phyloP scores from a whole-genome alignment of 768 basidiomycete genomes.

The Lactarius deliciosus region DNA sequence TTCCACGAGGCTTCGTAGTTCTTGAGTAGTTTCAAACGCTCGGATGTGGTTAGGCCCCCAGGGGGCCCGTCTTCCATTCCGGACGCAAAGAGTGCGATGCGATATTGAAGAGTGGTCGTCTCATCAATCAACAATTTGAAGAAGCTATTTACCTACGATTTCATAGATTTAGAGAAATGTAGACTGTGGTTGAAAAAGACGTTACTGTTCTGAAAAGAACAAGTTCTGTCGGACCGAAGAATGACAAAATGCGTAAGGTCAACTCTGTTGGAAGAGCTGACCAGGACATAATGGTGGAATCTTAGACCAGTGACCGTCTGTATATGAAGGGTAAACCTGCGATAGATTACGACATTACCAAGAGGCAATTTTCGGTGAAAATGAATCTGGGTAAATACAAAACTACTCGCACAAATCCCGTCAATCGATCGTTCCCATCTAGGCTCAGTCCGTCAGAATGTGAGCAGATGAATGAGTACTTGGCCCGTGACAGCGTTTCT shows the following conservation, averaged over 20 bases:
- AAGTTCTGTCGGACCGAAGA: conserved; percentile 7
- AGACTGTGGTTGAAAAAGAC: not conserved
- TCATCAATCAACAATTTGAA: conserved; percentile 22
- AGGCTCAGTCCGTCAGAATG: conserved; percentile 15
- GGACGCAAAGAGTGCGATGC: conserved; percentile 17
- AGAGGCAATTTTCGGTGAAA: not conserved
- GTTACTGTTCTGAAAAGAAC: conserved; percentile 17
- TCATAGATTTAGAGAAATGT: not conserved
- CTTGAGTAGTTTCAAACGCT: conserved; percentile 19
- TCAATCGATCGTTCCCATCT: not conserved
- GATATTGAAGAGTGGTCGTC: conserved; percentile 19
- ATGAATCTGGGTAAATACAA: not conserved
- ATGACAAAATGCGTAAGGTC: conserved; percentile 15
- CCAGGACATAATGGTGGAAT: not conserved
- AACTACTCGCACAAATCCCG: conserved; percentile 17
- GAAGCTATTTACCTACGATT: conserved; percentile 14
- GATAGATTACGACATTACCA: not conserved
- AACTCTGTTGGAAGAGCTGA: conserved; percentile 18
- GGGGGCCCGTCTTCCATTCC: conserved; percentile 25
- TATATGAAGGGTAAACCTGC: too few species aligned
- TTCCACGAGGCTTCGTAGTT: conserved; percentile 24
- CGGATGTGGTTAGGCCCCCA: not conserved
- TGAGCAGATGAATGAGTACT: conserved; percentile 13
- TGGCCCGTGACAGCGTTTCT: not conserved
- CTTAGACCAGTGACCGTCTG: too few species aligned